Evolutionary conservation across 2,329 filamentous ascomycete genomes (phyloP), one percentile per base, ranked within the genome.

Genomic region (Onygenales sp.): DNA sequence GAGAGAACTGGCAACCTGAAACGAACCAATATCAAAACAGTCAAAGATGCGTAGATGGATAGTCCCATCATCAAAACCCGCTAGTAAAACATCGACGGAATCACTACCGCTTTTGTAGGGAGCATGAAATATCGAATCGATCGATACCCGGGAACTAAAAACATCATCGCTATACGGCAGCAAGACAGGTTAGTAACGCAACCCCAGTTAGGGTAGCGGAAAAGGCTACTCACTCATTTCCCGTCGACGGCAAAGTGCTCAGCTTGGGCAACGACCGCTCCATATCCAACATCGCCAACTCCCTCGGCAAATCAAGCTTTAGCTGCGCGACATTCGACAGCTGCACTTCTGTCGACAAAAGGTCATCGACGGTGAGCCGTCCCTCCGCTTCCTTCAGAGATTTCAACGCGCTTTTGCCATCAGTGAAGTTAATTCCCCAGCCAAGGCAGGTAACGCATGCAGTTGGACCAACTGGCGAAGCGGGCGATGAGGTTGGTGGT

Each of bases 21-120:
- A 54, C 78, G 76, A 54, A 3, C 89, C 88, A 54, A 94, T 85
- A 55, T 87, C 79, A 61, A 95, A 89, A 5, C 87, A 91, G 66
- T 95, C 87, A 66, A 92, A 92, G 47, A 95, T 89, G 60, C 84
- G 88, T 14, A 94, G 75, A 64, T 92, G 85, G 10, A 94, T 75
- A 14, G 75, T 78, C 7, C 87, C 87, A 58, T 88, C 80, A 53
- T 80, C 79, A 3, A 84, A 87, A 4, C 87, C 87, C 2, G 87
- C 79, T 5, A 92, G 74, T 72, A 94, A 83, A 59, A 92, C 81
- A 66, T 92, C 87, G 43, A 93, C 84, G n/a, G 82, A 78, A 58
- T 89, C 83, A 57, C 84, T 83, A 50, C 87, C 82, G 51, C 81
- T 80, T 38, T 81, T 77, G 55, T 81, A 78, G 35, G 78, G 75